phyloP scores from a whole-genome alignment of 148 eudicot genomes.

The Chenopodium suecicum region DNA sequence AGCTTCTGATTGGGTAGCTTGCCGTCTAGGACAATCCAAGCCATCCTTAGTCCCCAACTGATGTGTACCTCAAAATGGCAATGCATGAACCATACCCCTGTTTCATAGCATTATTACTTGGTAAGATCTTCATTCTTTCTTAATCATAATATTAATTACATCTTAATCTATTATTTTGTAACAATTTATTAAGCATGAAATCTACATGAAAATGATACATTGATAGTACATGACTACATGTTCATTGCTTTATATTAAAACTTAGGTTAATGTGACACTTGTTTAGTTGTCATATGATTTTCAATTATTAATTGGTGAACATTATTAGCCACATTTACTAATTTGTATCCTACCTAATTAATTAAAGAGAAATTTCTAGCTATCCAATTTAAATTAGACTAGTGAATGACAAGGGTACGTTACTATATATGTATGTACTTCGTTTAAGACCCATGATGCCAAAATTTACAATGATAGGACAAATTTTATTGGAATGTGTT shows the following conservation, averaged over 20 bases:
- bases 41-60: conserved; percentile 74
- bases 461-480: not conserved
- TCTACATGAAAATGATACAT: not conserved
- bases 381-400: too few relatives aligned
- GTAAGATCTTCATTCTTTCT: too few relatives aligned
- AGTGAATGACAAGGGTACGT: too few relatives aligned
- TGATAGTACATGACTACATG: not conserved
- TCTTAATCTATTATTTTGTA: too few relatives aligned
- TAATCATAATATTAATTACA: too few relatives aligned
- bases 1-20: conserved; percentile 57
- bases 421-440: too few relatives aligned
- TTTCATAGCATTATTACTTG: not conserved
- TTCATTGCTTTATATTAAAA: conserved; percentile 5
- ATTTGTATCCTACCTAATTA: too few relatives aligned
- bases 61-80: conserved; percentile 68
- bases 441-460: too few relatives aligned
- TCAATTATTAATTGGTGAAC: not conserved
- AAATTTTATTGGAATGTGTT: not conserved
- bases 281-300: not conserved
- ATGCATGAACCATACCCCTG: conserved; percentile 73
- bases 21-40: conserved; percentile 62
- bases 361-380: too few relatives aligned
- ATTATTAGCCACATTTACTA: too few relatives aligned
- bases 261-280: conserved; percentile 3
- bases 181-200: not conserved